A percentile compares a stretch with the other conserved stretches of the same genome.
These are phyloP conservation scores for Coemansia sp. DNA, from an alignment of 192 early-diverging fungal genomes.

Conservation along the genomic window DNA sequence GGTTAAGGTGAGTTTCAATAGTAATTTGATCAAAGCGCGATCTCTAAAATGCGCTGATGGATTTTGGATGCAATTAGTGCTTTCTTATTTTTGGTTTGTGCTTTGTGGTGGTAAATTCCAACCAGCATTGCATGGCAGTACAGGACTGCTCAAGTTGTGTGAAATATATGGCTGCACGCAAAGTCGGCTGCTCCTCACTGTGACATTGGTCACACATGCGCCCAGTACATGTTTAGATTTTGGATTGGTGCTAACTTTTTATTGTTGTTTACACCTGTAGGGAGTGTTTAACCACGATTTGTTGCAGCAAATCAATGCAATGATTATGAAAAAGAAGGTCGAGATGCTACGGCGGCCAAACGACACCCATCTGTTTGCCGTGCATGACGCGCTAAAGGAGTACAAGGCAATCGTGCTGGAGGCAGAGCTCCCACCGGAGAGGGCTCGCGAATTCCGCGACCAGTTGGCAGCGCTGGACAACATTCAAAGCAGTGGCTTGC, in stretches of 20 bases:
- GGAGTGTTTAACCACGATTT: constrained; percentile 21
- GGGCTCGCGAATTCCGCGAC: constrained; percentile 23
- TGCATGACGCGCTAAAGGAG: constrained; percentile 27
- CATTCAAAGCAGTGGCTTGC: not conserved
- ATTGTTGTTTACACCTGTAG: constrained; percentile 14
- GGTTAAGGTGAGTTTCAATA: constrained; percentile 33
- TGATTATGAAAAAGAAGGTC: constrained; percentile 39
- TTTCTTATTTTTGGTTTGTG: constrained; percentile 1
- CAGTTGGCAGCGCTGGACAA: constrained; percentile 26
- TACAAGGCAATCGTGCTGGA: constrained; percentile 30
- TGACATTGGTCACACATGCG: not conserved
- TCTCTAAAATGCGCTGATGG: not conserved
- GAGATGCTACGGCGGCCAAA: constrained; percentile 42
- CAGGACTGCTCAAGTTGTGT: too few relatives aligned
- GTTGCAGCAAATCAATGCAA: constrained; percentile 33
- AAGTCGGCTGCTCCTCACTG: too few relatives aligned
- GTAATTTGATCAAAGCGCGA: not conserved
- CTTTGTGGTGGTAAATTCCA: too few relatives aligned
- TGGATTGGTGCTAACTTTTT: not conserved
- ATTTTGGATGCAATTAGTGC: not conserved
- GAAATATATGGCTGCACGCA: too few relatives aligned
- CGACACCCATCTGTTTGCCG: constrained; percentile 29
- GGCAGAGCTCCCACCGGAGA: constrained; percentile 19
- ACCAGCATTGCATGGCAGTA: too few relatives aligned
- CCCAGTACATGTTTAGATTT: not conserved